A percentile compares a stretch with the other conserved stretches of the same genome.
These are phyloP conservation scores for Chrysoporthe austroafricana DNA, from an alignment of 2,329 filamentous ascomycete species.

Conservation along the genomic window DNA sequence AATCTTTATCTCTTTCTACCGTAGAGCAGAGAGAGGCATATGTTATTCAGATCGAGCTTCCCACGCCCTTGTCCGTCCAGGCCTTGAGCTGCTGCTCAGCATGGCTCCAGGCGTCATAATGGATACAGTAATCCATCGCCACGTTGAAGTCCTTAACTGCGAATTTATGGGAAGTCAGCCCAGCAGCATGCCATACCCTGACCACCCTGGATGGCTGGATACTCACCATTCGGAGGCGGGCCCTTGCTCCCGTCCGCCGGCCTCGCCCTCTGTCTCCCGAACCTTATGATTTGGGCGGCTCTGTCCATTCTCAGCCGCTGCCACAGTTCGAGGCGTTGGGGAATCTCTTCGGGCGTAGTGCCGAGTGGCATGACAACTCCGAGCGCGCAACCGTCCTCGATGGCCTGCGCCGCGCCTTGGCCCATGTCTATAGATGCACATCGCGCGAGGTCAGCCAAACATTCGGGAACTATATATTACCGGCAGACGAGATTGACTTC, in stretches of 20 bases:
- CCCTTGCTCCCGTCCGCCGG: conserved; percentile 7
- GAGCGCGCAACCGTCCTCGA: conserved; percentile 24
- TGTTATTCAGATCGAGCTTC: background rate
- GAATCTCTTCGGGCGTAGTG: conserved; percentile 15
- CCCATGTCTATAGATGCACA: conserved; percentile 18
- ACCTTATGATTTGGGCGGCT: conserved; percentile 8
- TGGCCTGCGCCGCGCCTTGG: conserved; percentile 28
- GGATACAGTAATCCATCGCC: conserved; percentile 19
- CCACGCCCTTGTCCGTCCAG: conserved; percentile 3
- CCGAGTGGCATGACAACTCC: conserved; percentile 15
- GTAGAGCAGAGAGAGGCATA: no score
- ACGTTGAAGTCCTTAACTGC: conserved; percentile 19
- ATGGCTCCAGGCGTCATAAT: conserved; percentile 21
- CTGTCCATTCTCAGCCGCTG: conserved; percentile 21
- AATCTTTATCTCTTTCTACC: no score
- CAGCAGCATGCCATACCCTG: background rate
- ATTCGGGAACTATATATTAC: background rate
- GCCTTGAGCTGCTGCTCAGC: conserved; percentile 22
- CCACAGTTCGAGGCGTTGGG: conserved; percentile 20
- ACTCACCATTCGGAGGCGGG: conserved; percentile 15
- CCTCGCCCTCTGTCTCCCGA: conserved; percentile 15
- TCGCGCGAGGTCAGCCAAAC: background rate
- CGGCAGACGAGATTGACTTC: background rate
- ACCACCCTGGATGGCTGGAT: no score
- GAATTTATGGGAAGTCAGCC: background rate